Evolutionary conservation across 2,329 filamentous ascomycete genomes (phyloP), one percentile per base, ranked within the genome.

Genomic region (Diatrype stigma): DNA sequence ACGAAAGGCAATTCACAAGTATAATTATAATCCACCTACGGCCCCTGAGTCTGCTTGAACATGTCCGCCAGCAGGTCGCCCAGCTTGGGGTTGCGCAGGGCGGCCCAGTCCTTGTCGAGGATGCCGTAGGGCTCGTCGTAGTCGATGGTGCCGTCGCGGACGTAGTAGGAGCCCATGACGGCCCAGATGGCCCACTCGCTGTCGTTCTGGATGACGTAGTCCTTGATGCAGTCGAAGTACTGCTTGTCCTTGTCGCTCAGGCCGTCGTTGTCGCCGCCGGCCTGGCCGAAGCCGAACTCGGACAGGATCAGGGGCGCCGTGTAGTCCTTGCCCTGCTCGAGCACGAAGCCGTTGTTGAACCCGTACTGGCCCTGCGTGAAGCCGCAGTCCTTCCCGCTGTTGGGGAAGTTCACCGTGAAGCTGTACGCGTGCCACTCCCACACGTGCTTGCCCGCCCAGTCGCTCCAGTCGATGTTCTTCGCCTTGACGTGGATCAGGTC

Each of bases 381-480:
- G 35, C 60, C 64, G 65, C 79, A 82, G 58, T 67, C 68, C n/a
- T 64, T 67, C 28, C 72, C 65, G 26, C 65, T 54, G 52, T 72
- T 63, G 19, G 70, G 69, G 54, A 72, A 77, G 3, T 71, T 77
- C 12, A 78, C 70, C 23, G 78, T 80, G 66, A 78, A 82, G 52
- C 69, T 70, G 70, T 84, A 84, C 28, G 75, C 72, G 66, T 84
- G 81, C 60, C 79, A 74, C 66, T 84, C 81, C 79, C 79, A 84
- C 12, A 83, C 78, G 57, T 79, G 72, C 65, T 84, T 84, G 38
- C 69, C 70, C 6, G 57, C 51, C 74, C 75, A 80, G 11, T 62
- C 68, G 3, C 63, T 63, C 44, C 70, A 73, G 63, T 80, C 73
- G 49, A 82, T 69, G 44, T 59, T 62, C 26, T 61, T 60, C 32